Conservation (phyloP, 768 basidiomycete genomes). For the Macrolepiota fuliginosa region DNA sequence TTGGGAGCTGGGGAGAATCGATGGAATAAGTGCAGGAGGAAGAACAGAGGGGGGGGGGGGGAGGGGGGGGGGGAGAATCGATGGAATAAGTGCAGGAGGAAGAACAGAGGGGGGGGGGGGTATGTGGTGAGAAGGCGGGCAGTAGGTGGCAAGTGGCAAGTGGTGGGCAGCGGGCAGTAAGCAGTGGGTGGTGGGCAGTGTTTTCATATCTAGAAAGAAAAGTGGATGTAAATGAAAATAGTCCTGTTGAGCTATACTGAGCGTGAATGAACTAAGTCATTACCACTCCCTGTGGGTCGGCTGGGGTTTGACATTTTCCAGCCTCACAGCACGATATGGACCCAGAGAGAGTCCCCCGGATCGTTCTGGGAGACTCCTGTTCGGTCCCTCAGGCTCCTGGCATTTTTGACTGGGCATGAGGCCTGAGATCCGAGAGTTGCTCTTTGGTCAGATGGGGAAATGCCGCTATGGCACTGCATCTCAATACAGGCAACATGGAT, state of each 20-base stretch:
- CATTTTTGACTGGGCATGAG: not conserved
- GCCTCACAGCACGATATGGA: not conserved
- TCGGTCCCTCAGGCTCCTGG: not conserved
- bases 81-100: too few species aligned
- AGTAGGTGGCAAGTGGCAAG: not conserved
- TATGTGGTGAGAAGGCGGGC: not conserved
- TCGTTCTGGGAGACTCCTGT: not conserved
- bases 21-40: too few species aligned
- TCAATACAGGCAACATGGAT: not conserved
- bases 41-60: too few species aligned
- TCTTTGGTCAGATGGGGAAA: not conserved
- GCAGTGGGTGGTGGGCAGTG: not conserved
- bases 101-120: too few species aligned
- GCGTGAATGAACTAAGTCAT: not conserved
- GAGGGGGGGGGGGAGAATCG: not conserved
- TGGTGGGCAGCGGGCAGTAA: not conserved
- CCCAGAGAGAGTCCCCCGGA: not conserved
- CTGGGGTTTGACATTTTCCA: not conserved
- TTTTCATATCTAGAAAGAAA: not conserved
- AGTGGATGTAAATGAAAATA: too few species aligned
- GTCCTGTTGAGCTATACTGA: not conserved
- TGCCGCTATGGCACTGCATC: not conserved
- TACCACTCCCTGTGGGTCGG: not conserved
- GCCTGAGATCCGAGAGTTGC: not conserved
- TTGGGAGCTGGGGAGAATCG: too few species aligned